Evolutionary conservation across 345 rosid genomes (phyloP), one percentile per base, ranked within the genome.

Genomic region (Arabidopsis suecica): DNA sequence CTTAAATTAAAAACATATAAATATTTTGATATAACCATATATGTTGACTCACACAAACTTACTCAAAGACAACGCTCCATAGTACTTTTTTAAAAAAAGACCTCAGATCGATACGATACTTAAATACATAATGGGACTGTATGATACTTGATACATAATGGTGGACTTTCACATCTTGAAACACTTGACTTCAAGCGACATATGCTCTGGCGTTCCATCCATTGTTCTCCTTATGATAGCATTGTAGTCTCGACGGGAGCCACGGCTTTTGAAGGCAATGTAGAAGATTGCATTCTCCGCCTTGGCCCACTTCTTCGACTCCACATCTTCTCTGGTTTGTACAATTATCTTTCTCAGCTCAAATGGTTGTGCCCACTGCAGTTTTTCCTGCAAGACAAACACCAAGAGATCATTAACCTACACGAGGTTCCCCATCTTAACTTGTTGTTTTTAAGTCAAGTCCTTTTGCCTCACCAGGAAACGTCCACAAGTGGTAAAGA

Each of bases 271-370:
- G 48, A 61, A 22, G 33, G 3, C 6, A 6, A 61, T 61, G 49
- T 61, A 61, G 48, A 61, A 61, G 65, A 61, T 61, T 38, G 65
- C 65, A 38, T 40, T 38, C 49, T 5, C 9, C 1, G 33, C 48
- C 33, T 20, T 38, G 1, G 6, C 16, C 9, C 22, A 37, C 16
- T 60, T 38, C 32, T 18, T 20, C 1, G 48, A 0, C 47, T 38
- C 47, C 18, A 60, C 65, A 38, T 60, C 48, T 38, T 22, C 65
- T 61, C 8, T 61, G 65, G 48, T 61, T 60, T 3, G 16, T 6
- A 60, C 65, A 38, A 38, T 13, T 10, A 61, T 2, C 33, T 61
- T 61, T 3, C 9, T 3, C 48, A 38, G 5, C 33, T 38, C 49
- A 20, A 5, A 20, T 60, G 30, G 25, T 1, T 23, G 25, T 23